Conservation (phyloP, 2,329 filamentous ascomycete species). For the Xylaria sp. region DNA sequence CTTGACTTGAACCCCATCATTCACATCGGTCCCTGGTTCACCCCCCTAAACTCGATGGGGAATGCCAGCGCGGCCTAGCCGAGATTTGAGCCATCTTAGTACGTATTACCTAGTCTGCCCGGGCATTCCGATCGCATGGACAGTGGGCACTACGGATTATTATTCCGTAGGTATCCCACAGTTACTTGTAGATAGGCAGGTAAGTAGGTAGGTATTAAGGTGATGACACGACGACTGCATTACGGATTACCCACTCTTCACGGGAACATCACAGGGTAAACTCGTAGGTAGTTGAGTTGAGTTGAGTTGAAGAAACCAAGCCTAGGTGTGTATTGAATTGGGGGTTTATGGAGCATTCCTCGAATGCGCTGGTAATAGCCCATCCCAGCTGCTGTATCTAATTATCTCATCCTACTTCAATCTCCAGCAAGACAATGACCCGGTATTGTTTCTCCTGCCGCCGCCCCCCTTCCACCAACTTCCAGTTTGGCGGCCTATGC, state of each 20-base stretch:
- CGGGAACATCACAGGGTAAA: too few relatives aligned
- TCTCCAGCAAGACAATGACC: slow-evolving; percentile 9
- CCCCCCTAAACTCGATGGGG: not conserved
- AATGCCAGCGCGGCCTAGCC: not conserved
- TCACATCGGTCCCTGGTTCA: not conserved
- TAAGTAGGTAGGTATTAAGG: not conserved
- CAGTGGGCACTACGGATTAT: not conserved
- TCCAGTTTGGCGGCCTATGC: slow-evolving; percentile 7
- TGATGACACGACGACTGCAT: not conserved
- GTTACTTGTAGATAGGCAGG: not conserved
- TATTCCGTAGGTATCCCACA: not conserved
- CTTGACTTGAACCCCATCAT: not conserved
- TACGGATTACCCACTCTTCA: too few relatives aligned
- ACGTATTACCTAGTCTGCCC: not conserved
- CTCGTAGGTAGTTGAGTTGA: not conserved
- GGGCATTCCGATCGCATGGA: not conserved
- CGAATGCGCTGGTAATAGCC: slow-evolving; percentile 1
- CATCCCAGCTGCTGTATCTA: slow-evolving; percentile 11
- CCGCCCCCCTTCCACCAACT: slow-evolving; percentile 11
- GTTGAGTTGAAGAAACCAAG: not conserved
- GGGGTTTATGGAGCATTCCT: not conserved
- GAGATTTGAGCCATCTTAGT: not conserved
- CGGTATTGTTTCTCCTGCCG: slow-evolving; percentile 4
- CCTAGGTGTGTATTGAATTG: not conserved
- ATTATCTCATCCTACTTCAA: slow-evolving; percentile 8